phyloP scores from a whole-genome alignment of 441 rosid species.

The Pelargonium australe region DNA sequence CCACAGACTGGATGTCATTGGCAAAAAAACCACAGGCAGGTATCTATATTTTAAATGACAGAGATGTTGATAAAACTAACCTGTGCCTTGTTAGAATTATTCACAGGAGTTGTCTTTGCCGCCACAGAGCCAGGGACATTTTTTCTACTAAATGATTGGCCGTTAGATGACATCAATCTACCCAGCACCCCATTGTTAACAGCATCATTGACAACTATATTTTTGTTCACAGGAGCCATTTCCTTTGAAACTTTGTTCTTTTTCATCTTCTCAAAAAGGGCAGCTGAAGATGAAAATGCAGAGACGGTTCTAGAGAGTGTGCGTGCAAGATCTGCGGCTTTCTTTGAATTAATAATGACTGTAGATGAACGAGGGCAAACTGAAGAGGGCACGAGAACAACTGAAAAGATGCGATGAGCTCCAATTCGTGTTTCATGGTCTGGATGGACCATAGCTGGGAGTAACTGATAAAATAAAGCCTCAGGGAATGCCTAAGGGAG shows the following conservation, averaged over 20 bases:
- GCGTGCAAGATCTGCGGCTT: constrained; percentile 48
- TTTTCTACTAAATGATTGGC: constrained; percentile 41
- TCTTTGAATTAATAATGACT: constrained; percentile 33
- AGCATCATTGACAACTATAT: too few relatives aligned
- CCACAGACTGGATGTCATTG: background rate
- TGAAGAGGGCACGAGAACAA: constrained; percentile 85
- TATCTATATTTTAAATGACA: constrained; percentile 1
- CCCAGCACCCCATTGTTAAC: constrained; percentile 32
- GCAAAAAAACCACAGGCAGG: background rate
- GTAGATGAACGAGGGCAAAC: constrained; percentile 56
- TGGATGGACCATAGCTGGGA: constrained; percentile 72
- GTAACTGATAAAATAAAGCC: constrained; percentile 77
- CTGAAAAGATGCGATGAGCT: constrained; percentile 77
- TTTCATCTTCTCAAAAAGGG: constrained; percentile 85
- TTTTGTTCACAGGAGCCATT: constrained; percentile 12
- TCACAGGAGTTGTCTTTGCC: constrained; percentile 28
- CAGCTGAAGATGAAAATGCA: constrained; percentile 96
- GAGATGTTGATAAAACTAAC: constrained; percentile 33
- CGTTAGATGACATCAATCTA: constrained; percentile 61
- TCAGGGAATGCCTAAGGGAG: constrained; percentile 70
- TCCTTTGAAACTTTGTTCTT: constrained; percentile 41
- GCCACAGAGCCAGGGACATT: constrained; percentile 26
- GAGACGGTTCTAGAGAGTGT: constrained; percentile 89
- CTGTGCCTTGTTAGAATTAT: constrained; percentile 36
- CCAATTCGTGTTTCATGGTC: constrained; percentile 75